Conservation (phyloP, 2,329 filamentous ascomycete species). For the Monilinia aucupariae region DNA sequence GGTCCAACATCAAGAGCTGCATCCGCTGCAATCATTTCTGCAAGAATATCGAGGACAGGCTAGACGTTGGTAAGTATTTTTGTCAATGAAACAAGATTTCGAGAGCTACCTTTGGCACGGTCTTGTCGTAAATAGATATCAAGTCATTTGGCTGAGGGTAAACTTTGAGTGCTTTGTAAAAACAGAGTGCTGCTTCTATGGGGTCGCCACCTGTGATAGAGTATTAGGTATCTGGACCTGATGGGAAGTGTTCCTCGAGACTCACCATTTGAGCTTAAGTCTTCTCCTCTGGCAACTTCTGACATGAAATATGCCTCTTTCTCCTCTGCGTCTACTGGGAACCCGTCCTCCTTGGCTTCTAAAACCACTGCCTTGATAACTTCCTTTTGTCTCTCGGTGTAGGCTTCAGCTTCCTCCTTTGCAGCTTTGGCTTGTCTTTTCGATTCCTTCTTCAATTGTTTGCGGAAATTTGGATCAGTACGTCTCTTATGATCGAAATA, state of each 20-base stretch:
- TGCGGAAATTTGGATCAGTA: conserved; percentile 59
- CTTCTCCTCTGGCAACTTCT: conserved; percentile 85
- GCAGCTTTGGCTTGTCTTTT: conserved; percentile 64
- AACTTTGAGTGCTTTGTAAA: conserved; percentile 98
- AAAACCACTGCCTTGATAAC: conserved; percentile 71
- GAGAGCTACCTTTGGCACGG: conserved; percentile 78
- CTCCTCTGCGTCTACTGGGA: conserved; percentile 84
- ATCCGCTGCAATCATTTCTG: conserved; percentile 96
- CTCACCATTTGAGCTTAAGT: conserved; percentile 75
- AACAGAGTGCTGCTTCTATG: conserved; percentile 83
- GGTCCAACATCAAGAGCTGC: conserved; percentile 59
- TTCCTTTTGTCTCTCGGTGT: conserved; percentile 62
- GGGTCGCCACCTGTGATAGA: conserved; percentile 53
- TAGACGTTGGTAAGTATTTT: conserved; percentile 37
- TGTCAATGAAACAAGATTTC: conserved; percentile 25
- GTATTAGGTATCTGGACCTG: conserved; percentile 1
- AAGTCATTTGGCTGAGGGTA: conserved; percentile 91
- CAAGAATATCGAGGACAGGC: conserved; percentile 90
- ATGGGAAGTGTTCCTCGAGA: neutral
- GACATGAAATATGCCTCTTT: conserved; percentile 96
- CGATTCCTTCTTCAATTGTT: conserved; percentile 66
- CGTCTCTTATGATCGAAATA: conserved; percentile 67
- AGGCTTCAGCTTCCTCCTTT: conserved; percentile 65
- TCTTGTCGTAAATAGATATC: conserved; percentile 97
- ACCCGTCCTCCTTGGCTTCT: conserved; percentile 82